A percentile compares a stretch with the other conserved stretches of the same genome.
Conservation (phyloP, 805 yeast genomes). For the Kuraishia molischiana region DNA sequence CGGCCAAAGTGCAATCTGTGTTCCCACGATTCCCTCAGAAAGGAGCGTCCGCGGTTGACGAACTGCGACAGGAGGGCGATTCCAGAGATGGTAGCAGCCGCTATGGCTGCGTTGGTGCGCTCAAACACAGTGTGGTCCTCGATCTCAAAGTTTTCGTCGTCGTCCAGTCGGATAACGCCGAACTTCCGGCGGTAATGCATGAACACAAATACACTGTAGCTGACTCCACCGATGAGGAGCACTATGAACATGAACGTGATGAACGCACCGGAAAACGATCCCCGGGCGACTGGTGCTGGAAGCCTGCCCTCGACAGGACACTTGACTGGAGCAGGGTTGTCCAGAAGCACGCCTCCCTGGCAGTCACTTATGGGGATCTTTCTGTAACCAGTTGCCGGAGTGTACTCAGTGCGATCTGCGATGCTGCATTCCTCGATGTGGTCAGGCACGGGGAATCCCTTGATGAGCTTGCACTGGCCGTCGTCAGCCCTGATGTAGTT, state of each 20-base stretch:
- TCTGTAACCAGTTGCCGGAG: slow-evolving; percentile 82
- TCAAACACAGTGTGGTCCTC: slow-evolving; percentile 12
- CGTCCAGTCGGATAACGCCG: slow-evolving; percentile 77
- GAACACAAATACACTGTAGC: slow-evolving; percentile 26
- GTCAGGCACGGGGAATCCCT: slow-evolving; percentile 60
- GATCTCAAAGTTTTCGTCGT: slow-evolving; percentile 36
- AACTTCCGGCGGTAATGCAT: slow-evolving; percentile 29
- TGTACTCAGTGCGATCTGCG: slow-evolving; percentile 53
- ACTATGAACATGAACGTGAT: slow-evolving; percentile 34
- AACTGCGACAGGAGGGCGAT: slow-evolving; percentile 19
- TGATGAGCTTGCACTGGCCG: slow-evolving; percentile 70
- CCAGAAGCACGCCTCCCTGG: slow-evolving; percentile 64
- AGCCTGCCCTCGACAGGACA: slow-evolving; percentile 70
- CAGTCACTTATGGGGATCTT: slow-evolving; percentile 76
- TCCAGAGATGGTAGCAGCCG: slow-evolving; percentile 18
- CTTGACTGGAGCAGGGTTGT: slow-evolving; percentile 45
- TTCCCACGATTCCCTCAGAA: no score
- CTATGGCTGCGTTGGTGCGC: slow-evolving; percentile 8
- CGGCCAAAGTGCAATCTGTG: slow-evolving; percentile 2
- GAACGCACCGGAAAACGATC: slow-evolving; percentile 37
- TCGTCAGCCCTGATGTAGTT: slow-evolving; percentile 58
- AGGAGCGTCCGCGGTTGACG: no score
- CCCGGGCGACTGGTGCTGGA: slow-evolving; percentile 40
- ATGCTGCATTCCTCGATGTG: slow-evolving; percentile 47
- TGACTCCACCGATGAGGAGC: slow-evolving; percentile 33